phyloP scores from a whole-genome alignment of 441 rosid species.

The Mallotus repandus region DNA sequence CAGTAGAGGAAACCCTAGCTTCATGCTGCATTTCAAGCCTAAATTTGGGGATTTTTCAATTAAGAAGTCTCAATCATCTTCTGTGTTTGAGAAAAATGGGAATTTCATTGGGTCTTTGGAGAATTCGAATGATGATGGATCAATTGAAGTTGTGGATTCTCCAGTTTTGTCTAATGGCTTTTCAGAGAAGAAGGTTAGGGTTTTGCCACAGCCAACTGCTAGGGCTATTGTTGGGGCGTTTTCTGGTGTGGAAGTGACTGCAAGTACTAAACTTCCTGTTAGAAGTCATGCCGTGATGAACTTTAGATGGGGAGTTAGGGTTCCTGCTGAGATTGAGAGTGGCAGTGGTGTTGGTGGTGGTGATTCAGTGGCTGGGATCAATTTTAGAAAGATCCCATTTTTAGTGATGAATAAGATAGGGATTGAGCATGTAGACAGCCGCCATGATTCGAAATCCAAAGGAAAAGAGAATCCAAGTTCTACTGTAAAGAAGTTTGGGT shows the following conservation, averaged over 20 bases:
- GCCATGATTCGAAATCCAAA: constrained; percentile 27
- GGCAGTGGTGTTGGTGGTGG: not conserved
- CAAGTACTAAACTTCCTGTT: constrained; percentile 64
- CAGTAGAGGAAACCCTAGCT: constrained; percentile 61
- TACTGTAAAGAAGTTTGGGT: constrained; percentile 20
- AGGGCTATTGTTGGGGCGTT: constrained; percentile 46
- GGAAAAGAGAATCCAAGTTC: not conserved
- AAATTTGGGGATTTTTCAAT: constrained; percentile 77
- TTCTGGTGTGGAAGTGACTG: constrained; percentile 64
- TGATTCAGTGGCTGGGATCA: too few species aligned
- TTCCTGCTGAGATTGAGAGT: constrained; percentile 53
- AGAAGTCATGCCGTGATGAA: constrained; percentile 56
- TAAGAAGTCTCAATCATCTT: constrained; percentile 77
- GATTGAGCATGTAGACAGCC: constrained; percentile 53
- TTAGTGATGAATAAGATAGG: too few species aligned
- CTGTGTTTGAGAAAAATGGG: constrained; percentile 19
- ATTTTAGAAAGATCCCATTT: too few species aligned
- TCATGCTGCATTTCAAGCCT: constrained; percentile 89
- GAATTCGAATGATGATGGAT: constrained; percentile 40
- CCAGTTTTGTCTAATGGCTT: constrained; percentile 35
- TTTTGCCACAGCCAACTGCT: constrained; percentile 38
- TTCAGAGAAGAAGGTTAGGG: constrained; percentile 34
- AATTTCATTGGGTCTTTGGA: not conserved
- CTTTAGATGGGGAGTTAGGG: constrained; percentile 88
- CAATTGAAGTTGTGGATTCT: constrained; percentile 64